phyloP scores from a whole-genome alignment of 441 rosid genomes.

The Euphorbia schlechtendalii region DNA sequence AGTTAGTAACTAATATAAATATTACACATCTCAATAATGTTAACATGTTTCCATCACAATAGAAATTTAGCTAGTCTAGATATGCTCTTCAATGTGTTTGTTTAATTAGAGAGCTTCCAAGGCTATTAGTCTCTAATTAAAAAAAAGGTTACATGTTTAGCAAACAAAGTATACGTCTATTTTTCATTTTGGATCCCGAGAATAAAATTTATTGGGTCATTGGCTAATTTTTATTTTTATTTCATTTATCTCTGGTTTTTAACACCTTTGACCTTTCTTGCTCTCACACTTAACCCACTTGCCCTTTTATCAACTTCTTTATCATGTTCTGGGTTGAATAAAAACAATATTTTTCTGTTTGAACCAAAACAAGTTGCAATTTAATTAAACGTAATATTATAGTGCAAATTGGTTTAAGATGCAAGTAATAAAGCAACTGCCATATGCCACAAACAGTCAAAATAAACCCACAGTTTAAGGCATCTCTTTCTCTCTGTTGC shows the following conservation, averaged over 20 bases:
- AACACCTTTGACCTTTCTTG: slow-evolving; percentile 2
- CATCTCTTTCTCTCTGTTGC: slow-evolving; percentile 4
- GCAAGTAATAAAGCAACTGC: slow-evolving; percentile 4
- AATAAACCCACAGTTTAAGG: background rate
- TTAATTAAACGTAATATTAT: background rate
- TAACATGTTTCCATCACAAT: no score
- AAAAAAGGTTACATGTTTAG: no score
- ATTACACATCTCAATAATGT: no score
- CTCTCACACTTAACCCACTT: background rate
- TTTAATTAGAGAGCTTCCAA: no score
- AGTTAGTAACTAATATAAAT: no score
- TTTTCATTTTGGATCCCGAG: background rate
- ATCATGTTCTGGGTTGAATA: background rate
- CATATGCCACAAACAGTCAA: background rate
- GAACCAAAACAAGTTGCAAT: background rate
- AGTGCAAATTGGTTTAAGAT: background rate
- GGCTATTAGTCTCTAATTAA: no score
- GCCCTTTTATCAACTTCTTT: background rate
- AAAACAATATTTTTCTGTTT: background rate
- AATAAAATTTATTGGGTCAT: background rate
- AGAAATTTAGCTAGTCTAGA: no score
- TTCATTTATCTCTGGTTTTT: background rate
- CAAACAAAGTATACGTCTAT: no score
- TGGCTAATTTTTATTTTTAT: background rate
- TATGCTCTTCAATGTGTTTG: no score